Evolutionary conservation across 2,329 filamentous ascomycete species (phyloP), one percentile per base, ranked within the genome.

Genomic region (Fusarium continuum): DNA sequence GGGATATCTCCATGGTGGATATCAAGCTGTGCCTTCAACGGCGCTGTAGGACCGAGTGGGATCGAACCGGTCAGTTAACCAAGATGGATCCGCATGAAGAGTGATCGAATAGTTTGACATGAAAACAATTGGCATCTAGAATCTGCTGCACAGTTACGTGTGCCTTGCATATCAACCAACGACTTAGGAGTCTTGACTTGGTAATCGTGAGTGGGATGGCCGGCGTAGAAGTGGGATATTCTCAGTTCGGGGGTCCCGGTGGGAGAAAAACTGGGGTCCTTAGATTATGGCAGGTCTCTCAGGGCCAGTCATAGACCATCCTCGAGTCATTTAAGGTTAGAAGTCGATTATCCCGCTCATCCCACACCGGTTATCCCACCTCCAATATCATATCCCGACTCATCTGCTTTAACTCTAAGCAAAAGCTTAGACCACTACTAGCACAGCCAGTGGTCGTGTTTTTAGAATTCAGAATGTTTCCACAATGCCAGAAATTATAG

Each of bases 141-240:
- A 19, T 13, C 20, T 26, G 41, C 20, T 16, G 28, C 28, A 35
- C 22, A 34, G 43, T 55, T 64, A 64, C 53, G 41, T 43, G 40
- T 25, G 50, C 20, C 31, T 19, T 43, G 35, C 56, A 60, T 60
- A 39, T 45, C 20, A 52, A 53, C 23, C 20, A 52, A 53, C 23
- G 19, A 16, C n/a, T 31, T 61, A 26, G 29, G 19, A 25, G 31
- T 46, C 32, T 55, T 46, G 45, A 70, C 65, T 70, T 67, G 65
- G 65, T 65, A 63, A 69, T 69, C 63, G 48, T 36, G 32, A 39
- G 67, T 62, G 67, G 61, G 56, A 66, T 63, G 43, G 28, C 55
- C 55, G 66, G 50, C 16, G 8, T 39, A n/a, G 6, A 55, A 44
- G 61, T 63, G 64, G 55, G 68, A 68, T 70, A 35, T 25, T n/a